Percentiles rank a stretch among this genome's conserved stretches.
Evolutionary conservation across 2,329 filamentous ascomycete species (phyloP).

Genomic region (Neonectria neomacrospora): DNA sequence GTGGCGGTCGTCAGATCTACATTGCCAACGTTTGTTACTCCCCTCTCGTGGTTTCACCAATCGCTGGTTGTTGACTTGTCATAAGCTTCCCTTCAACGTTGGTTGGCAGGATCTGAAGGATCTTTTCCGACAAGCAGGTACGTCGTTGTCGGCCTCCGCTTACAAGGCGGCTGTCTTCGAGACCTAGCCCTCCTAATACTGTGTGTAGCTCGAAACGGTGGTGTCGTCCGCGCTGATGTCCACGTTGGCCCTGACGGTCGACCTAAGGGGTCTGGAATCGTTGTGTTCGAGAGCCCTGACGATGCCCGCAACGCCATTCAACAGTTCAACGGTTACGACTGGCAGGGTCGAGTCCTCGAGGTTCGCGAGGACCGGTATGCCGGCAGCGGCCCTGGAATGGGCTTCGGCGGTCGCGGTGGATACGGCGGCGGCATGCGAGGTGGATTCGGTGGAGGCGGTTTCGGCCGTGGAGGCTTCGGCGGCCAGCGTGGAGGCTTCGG

Average conservation of each 20-base stretch:
- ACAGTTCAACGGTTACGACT: conserved; percentile 98
- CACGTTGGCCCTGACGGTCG: conserved; percentile 91
- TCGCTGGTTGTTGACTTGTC: conserved; percentile 33
- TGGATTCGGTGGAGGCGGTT: conserved; percentile 69
- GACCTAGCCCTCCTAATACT: conserved; percentile 22
- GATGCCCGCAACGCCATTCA: conserved; percentile 96
- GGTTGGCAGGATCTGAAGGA: conserved; percentile 99
- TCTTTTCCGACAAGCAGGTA: conserved; percentile 97
- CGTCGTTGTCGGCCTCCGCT: conserved; percentile 50
- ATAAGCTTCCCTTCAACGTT: conserved; percentile 93
- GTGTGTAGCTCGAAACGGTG: conserved; percentile 67
- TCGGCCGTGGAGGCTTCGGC: conserved; percentile 57
- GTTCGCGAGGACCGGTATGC: conserved; percentile 97
- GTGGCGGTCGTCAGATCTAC: conserved; percentile 87
- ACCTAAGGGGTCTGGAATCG: conserved; percentile 96
- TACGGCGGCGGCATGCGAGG: conserved; percentile 69
- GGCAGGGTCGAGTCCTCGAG: conserved; percentile 93
- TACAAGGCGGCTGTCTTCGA: conserved; percentile 8
- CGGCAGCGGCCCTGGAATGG: conserved; percentile 65
- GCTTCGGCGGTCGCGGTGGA: conserved; percentile 67
- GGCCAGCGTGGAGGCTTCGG: conserved; percentile 56
- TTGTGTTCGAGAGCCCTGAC: conserved; percentile 93
- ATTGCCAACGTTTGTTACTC: conserved; percentile 90
- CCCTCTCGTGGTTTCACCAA: conserved; percentile 19
- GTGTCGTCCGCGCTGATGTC: conserved; percentile 94